These are phyloP conservation scores for Melastoma malabathricum DNA, from an alignment of 345 rosid species.

Conservation along the genomic window DNA sequence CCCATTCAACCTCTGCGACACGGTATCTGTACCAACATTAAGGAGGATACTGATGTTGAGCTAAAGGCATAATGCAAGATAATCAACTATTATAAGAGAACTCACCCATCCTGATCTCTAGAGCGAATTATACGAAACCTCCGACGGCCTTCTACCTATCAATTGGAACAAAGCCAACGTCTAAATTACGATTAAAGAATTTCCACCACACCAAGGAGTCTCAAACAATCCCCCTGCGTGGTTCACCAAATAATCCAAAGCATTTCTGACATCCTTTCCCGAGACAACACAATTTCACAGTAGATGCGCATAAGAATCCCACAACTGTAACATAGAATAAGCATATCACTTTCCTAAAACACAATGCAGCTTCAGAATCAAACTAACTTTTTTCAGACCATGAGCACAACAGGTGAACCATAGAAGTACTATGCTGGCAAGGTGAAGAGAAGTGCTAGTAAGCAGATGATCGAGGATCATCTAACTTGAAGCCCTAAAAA, in stretches of 20 bases:
- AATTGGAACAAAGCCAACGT: slow-evolving; percentile 1
- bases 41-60: slow-evolving; percentile 4
- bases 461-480: too few species aligned
- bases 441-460: too few species aligned
- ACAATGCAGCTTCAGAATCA: neutral
- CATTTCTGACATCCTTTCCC: too few species aligned
- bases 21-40: slow-evolving; percentile 41
- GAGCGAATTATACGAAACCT: slow-evolving; percentile 62
- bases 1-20: slow-evolving; percentile 91
- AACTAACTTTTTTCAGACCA: neutral
- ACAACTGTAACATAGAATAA: too few species aligned
- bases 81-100: slow-evolving; percentile 5
- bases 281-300: too few species aligned
- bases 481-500: too few species aligned
- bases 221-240: too few species aligned
- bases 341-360: too few species aligned
- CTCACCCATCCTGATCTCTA: slow-evolving; percentile 99
- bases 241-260: too few species aligned
- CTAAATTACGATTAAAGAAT: neutral
- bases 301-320: too few species aligned
- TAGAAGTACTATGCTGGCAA: neutral
- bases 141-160: slow-evolving; percentile 72
- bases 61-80: neutral
- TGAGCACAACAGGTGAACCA: neutral
- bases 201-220: too few species aligned